A percentile compares a stretch with the other conserved stretches of the same genome.
Conservation (phyloP, 2,329 filamentous ascomycete species). For the Venturia carpophila region DNA sequence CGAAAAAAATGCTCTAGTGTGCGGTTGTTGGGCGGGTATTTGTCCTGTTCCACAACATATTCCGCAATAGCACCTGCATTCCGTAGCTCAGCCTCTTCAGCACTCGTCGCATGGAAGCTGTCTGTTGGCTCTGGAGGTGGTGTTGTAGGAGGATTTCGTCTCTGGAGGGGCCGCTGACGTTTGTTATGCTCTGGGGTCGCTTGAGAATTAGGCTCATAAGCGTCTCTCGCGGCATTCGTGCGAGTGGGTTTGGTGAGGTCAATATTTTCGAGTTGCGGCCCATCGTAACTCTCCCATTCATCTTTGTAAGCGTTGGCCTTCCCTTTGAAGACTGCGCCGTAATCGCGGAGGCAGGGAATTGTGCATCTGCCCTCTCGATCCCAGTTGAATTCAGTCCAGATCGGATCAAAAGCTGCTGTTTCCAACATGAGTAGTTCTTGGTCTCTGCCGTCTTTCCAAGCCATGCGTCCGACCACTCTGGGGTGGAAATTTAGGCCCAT, state of each 20-base stretch:
- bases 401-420: slow-evolving; percentile 49
- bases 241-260: slow-evolving; percentile 23
- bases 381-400: slow-evolving; percentile 52
- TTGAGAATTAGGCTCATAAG: neutral
- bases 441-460: slow-evolving; percentile 48
- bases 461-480: slow-evolving; percentile 48
- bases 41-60: slow-evolving; percentile 43
- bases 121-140: slow-evolving; percentile 23
- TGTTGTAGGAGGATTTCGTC: slow-evolving; percentile 14
- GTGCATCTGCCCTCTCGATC: slow-evolving; percentile 46
- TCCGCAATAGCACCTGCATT: slow-evolving; percentile 35
- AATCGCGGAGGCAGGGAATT: slow-evolving; percentile 48
- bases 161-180: neutral
- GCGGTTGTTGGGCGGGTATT: slow-evolving; percentile 49
- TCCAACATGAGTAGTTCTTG: slow-evolving; percentile 51
- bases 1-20: slow-evolving; percentile 50
- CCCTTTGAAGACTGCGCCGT: slow-evolving; percentile 45
- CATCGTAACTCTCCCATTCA: slow-evolving; percentile 48
- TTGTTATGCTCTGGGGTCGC: slow-evolving; percentile 19
- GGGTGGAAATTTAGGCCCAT: slow-evolving; percentile 54
- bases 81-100: slow-evolving; percentile 35
- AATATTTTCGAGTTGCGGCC: slow-evolving; percentile 34
- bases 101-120: slow-evolving; percentile 34
- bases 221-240: neutral
- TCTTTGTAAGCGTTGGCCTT: slow-evolving; percentile 39